phyloP scores from a whole-genome alignment of 2,329 filamentous ascomycete species.

The Coniochaeta pulveracea region DNA sequence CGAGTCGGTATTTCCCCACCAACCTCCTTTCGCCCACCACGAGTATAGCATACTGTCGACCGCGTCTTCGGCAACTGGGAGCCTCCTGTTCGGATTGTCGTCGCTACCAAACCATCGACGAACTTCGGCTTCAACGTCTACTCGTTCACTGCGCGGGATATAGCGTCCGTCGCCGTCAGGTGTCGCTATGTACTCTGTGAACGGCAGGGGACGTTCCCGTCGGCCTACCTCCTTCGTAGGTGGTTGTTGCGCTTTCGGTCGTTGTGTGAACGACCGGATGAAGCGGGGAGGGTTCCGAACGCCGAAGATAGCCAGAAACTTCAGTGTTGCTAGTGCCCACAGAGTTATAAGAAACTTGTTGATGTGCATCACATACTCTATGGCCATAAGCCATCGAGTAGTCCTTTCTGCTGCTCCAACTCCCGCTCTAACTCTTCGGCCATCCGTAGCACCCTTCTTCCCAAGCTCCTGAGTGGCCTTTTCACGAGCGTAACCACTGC shows the following conservation, averaged over 20 bases:
- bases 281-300: slow-evolving; percentile 52
- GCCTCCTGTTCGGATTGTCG: slow-evolving; percentile 22
- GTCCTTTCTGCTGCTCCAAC: slow-evolving; percentile 72
- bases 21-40: slow-evolving; percentile 76
- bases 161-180: slow-evolving; percentile 7
- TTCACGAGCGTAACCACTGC: slow-evolving; percentile 58
- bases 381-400: slow-evolving; percentile 64
- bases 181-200: slow-evolving; percentile 7
- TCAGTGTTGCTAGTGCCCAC: slow-evolving; percentile 40
- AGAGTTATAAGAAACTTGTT: slow-evolving; percentile 51
- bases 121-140: slow-evolving; percentile 75
- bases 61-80: slow-evolving; percentile 40
- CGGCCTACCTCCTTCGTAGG: neutral
- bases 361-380: slow-evolving; percentile 68
- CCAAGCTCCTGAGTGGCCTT: slow-evolving; percentile 50
- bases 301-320: slow-evolving; percentile 44
- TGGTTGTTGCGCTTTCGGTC: neutral
- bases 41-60: slow-evolving; percentile 67
- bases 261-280: slow-evolving; percentile 40
- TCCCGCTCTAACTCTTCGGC: slow-evolving; percentile 39
- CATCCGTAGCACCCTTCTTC: slow-evolving; percentile 30
- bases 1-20: slow-evolving; percentile 72
- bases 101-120: slow-evolving; percentile 44
- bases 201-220: slow-evolving; percentile 18
- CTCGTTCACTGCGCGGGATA: slow-evolving; percentile 47